Evolutionary conservation across 768 basidiomycete species (phyloP).

Genomic region (Amanita brunnescens): DNA sequence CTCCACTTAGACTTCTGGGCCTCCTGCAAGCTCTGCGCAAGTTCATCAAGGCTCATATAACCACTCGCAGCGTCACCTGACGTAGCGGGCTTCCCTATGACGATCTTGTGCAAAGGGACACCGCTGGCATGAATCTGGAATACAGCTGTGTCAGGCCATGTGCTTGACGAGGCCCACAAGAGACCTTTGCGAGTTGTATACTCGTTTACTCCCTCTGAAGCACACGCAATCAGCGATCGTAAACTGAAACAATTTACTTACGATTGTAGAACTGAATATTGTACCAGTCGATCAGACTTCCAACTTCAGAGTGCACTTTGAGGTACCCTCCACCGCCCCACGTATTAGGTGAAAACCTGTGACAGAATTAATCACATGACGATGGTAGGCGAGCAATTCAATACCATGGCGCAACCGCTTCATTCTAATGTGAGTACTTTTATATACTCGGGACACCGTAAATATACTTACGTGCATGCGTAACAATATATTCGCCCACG

Average conservation of each 20-base stretch:
- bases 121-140: conserved; percentile 44
- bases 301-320: conserved; percentile 42
- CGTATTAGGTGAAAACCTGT: conserved; percentile 32
- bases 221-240: not conserved
- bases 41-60: conserved; percentile 39
- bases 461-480: conserved; percentile 41
- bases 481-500: conserved; percentile 38
- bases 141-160: conserved; percentile 44
- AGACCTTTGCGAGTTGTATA: conserved; percentile 47
- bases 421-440: not conserved
- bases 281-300: conserved; percentile 58
- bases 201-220: conserved; percentile 38
- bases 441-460: not conserved
- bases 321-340: conserved; percentile 50
- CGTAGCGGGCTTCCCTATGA: conserved; percentile 55
- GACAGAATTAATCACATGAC: not conserved
- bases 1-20: conserved; percentile 49
- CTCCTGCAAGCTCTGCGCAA: conserved; percentile 42
- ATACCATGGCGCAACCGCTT: conserved; percentile 4
- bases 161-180: conserved; percentile 38
- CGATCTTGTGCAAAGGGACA: conserved; percentile 44
- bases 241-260: conserved; percentile 7
- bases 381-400: not conserved
- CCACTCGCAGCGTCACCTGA: conserved; percentile 37
- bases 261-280: conserved; percentile 36